Base-by-base conservation (phyloP, 2,329 filamentous ascomycete species). In the Aspergillus awamori region DNA sequence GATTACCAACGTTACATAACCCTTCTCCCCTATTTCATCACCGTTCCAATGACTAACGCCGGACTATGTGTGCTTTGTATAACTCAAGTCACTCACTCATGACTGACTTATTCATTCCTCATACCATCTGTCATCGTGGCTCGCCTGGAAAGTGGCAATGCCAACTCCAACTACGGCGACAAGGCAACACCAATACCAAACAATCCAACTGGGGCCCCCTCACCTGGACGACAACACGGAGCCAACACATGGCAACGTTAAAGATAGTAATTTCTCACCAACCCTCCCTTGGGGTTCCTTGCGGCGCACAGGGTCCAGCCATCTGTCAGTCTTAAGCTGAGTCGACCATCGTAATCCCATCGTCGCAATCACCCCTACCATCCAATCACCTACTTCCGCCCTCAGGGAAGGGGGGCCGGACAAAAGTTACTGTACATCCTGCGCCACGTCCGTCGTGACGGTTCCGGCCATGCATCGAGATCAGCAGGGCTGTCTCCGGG, bases 371-470 rank as follows among this genome's bases (percentile, higher is more conserved):
- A 33, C 8, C 47, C 47, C 36, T 38, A 38, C 49, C 43, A 53
- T 22, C 57, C 57, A 59, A 62, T 62, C 57, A 62, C 38, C 38
- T 30, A 39, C 30, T 13, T 41, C 20, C 51, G 38, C 24, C 48
- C 22, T 54, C 28, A 56, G 53, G 36, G 52, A 36, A 36, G 33
- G 53, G 53, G 39, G 53, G 38, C 26, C 39, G 41, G 17, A 43
- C 53, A 45, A 22, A 56, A 45, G 11, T 22, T 20, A 36, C 33
- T 36, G 33, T 36, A 45, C 53, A 30, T 30, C 53, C 57, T 62
- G 60, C 60, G 57, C 60, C 60, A 57, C 60, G 57, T 59, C 53
- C 51, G 47, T 20, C 3, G 41, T 55, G 41, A 30, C 53, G 43
- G 38, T 45, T 47, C 24, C 53, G 53, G 53, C 24, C 28, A 45